A percentile compares a stretch with the other conserved stretches of the same genome.
phyloP scores from a whole-genome alignment of 1,284 basidiomycete species.

The Agroathelia rolfsii region DNA sequence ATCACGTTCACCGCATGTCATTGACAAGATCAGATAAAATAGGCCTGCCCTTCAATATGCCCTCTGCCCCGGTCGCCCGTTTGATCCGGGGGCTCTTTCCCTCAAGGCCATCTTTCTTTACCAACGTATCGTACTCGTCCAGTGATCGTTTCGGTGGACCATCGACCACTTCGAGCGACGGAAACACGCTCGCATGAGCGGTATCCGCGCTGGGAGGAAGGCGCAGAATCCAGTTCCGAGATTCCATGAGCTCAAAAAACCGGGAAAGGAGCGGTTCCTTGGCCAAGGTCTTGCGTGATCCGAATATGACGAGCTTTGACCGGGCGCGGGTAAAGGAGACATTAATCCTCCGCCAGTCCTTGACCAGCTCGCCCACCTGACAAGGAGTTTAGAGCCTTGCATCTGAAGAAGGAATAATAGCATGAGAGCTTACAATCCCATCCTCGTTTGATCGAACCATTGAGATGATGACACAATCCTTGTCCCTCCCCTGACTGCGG shows the following conservation, averaged over 20 bases:
- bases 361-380: conserved; percentile 84
- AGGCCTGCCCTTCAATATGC: conserved; percentile 41
- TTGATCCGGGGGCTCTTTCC: conserved; percentile 6
- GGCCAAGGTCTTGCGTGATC: conserved; percentile 67
- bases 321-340: conserved; percentile 93
- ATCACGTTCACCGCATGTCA: conserved; percentile 16
- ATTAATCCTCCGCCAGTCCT: conserved; percentile 93
- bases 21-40: conserved; percentile 52
- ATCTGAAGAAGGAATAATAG: conserved; percentile 2
- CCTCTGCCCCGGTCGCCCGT: conserved; percentile 22
- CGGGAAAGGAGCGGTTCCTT: conserved; percentile 51
- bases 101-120: conserved; percentile 11
- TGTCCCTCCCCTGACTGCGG: conserved; percentile 92
- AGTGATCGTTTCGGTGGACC: conserved; percentile 7
- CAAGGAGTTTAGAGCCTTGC: conserved; percentile 8
- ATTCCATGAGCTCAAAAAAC: conserved; percentile 70
- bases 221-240: conserved; percentile 56
- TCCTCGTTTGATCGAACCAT: conserved; percentile 82
- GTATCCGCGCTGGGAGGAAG: conserved; percentile 46
- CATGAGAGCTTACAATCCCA: conserved; percentile 46
- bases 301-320: conserved; percentile 84
- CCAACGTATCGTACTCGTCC: neutral
- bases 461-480: conserved; percentile 89
- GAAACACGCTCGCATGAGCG: conserved; percentile 28
- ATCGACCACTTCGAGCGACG: conserved; percentile 12